Evolutionary conservation across 2,329 filamentous ascomycete species (phyloP), one percentile per base, ranked within the genome.

Genomic region (Ceratocystis variospora): DNA sequence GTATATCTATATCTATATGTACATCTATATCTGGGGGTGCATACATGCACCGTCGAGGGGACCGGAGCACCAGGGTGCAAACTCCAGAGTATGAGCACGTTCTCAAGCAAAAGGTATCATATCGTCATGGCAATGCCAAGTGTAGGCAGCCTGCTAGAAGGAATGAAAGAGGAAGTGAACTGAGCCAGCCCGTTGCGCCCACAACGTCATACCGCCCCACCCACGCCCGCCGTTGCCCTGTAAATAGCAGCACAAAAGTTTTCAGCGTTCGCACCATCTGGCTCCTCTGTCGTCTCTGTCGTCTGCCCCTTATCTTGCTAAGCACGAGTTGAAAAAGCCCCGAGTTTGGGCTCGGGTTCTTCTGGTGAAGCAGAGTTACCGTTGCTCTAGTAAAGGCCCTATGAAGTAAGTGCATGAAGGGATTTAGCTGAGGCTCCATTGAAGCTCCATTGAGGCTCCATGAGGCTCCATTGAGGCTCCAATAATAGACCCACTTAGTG

Each of bases 151-250:
- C 37, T 63, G 45, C 62, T 37, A 46, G 62, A 50, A 67, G 55
- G 44, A 64, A 62, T 45, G 44, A 22, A 62, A 46, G 31, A 64
- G 62, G 66, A 48, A 57, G 45, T 17, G 48, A 46, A 46, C 33
- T 44, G 19, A 10, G 17, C 46, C 46, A 59, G 44, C 46, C 62
- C 44, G 66, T 41, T 62, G 63, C 44, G 22, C 48, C 31, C n/a
- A 67, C 64, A 45, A 55, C 66, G 66, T 67, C 66, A 67, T 67
- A 62, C 31, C 48, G 65, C 22, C 45, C 66, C 62, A 65, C 37
- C 33, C 41, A 44, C 37, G 17, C 7, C 28, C 17, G 31, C 22
- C 37, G 37, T 4, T 46, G 37, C 17, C 45, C 46, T 31, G 61
- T 28, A 44, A 63, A 66, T 66, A 50, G 53, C 22, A 66, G 46